These are phyloP conservation scores for Paecilomyces niveus DNA, from an alignment of 2,329 filamentous ascomycete species.

Conservation along the genomic window DNA sequence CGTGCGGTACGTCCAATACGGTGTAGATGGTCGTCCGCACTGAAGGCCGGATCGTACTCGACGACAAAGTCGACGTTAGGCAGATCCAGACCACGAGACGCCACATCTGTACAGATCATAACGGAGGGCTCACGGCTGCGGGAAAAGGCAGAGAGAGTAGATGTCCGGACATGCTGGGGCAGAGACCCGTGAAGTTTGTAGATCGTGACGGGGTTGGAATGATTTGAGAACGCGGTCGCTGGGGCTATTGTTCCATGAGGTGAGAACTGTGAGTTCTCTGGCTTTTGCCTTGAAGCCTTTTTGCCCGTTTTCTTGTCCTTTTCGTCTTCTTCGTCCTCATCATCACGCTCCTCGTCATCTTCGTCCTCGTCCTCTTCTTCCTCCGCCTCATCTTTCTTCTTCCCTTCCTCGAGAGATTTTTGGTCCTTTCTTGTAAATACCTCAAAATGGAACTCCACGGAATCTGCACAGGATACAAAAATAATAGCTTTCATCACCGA, in stretches of 20 bases:
- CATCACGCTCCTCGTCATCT: constrained; percentile 13
- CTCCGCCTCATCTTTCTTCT: constrained; percentile 10
- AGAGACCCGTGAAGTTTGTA: constrained; percentile 90
- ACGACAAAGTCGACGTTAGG: constrained; percentile 92
- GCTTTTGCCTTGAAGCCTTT: constrained; percentile 3
- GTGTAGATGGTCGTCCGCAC: constrained; percentile 87
- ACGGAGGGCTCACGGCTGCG: constrained; percentile 67
- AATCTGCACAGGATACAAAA: constrained; percentile 94
- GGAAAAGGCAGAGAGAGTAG: constrained; percentile 75
- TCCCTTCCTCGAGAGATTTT: constrained; percentile 11
- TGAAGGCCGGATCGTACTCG: constrained; percentile 94
- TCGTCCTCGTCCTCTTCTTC: constrained; percentile 18
- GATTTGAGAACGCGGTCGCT: constrained; percentile 65
- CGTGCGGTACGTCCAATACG: constrained; percentile 91
- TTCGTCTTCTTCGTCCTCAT: constrained; percentile 16
- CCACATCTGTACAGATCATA: constrained; percentile 89
- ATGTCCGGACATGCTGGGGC: constrained; percentile 76
- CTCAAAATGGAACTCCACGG: constrained; percentile 93
- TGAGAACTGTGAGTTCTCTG: constrained; percentile 14
- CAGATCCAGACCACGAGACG: constrained; percentile 89
- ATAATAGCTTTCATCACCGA: constrained; percentile 95
- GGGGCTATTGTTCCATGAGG: constrained; percentile 44
- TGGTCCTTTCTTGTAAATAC: constrained; percentile 52
- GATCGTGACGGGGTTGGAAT: constrained; percentile 69
- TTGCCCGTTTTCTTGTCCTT: constrained; percentile 11